Conservation (phyloP, 2,329 filamentous ascomycete species). For the Trichoderma aggressivum region DNA sequence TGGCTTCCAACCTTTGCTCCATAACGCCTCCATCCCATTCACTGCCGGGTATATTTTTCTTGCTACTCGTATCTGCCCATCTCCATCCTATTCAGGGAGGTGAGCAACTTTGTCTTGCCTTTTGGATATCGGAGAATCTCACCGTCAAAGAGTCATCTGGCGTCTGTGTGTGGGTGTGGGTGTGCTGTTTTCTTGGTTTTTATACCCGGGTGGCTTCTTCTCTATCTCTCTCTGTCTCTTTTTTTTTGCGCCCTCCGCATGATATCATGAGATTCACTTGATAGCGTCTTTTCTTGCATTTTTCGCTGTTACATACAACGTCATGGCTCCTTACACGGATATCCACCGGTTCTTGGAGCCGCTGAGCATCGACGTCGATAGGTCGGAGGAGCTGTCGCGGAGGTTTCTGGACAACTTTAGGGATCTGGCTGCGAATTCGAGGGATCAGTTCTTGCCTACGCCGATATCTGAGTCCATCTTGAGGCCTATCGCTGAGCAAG, state of each 20-base stretch:
- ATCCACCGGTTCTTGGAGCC: slow-evolving; percentile 49
- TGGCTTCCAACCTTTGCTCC: neutral
- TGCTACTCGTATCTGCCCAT: neutral
- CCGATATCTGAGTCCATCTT: slow-evolving; percentile 60
- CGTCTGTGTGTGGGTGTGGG: neutral
- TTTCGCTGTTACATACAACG: neutral
- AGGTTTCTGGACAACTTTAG: slow-evolving; percentile 48
- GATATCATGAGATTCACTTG: slow-evolving; percentile 9
- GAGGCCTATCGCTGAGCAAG: slow-evolving; percentile 42
- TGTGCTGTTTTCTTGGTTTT: neutral
- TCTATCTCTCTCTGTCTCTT: too few species aligned
- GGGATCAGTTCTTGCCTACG: slow-evolving; percentile 57
- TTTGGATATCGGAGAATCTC: neutral
- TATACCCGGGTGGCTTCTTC: neutral
- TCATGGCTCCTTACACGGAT: slow-evolving; percentile 25
- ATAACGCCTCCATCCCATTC: neutral
- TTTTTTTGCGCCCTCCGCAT: neutral
- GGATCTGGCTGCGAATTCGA: slow-evolving; percentile 49
- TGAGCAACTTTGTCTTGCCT: neutral
- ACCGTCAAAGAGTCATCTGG: neutral
- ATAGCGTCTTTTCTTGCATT: slow-evolving; percentile 1
- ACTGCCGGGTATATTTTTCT: neutral
- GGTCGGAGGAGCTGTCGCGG: slow-evolving; percentile 45
- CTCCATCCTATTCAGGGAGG: neutral
- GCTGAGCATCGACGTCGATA: slow-evolving; percentile 46